phyloP scores from a whole-genome alignment of 257 asterid genomes.

The Solanum sejunctum region DNA sequence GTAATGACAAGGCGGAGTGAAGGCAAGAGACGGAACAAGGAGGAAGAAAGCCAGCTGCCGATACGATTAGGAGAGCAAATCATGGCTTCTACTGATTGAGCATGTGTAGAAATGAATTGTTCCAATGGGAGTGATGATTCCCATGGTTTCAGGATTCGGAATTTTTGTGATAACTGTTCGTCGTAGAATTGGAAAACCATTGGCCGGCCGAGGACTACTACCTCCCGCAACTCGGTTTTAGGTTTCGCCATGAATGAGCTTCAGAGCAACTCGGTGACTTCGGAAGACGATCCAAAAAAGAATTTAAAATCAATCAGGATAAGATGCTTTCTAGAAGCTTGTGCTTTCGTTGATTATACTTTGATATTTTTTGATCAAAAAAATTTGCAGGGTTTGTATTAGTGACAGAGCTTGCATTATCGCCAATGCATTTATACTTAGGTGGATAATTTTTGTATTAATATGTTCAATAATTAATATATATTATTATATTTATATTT shows the following conservation, averaged over 20 bases:
- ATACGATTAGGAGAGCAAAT: conserved; percentile 9
- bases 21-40: conserved; percentile 34
- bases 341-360: too few species aligned
- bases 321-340: too few species aligned
- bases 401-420: too few species aligned
- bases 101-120: conserved; percentile 34
- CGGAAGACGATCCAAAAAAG: too few species aligned
- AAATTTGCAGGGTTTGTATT: too few species aligned
- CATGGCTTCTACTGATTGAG: conserved; percentile 33
- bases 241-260: background rate
- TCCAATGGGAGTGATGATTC: conserved; percentile 39
- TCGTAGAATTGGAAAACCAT: conserved; percentile 7
- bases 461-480: too few species aligned
- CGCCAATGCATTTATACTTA: too few species aligned
- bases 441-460: too few species aligned
- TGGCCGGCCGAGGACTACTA: conserved; percentile 52
- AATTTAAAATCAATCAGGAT: too few species aligned
- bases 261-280: background rate
- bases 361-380: too few species aligned
- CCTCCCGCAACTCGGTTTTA: background rate
- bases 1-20: conserved; percentile 36
- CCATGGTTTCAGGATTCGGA: conserved; percentile 29
- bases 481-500: too few species aligned
- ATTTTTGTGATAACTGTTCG: conserved; percentile 18
- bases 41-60: conserved; percentile 13